Conservation (phyloP, 371 early-diverging fungal genomes). For the Saksenaea vasiformis region DNA sequence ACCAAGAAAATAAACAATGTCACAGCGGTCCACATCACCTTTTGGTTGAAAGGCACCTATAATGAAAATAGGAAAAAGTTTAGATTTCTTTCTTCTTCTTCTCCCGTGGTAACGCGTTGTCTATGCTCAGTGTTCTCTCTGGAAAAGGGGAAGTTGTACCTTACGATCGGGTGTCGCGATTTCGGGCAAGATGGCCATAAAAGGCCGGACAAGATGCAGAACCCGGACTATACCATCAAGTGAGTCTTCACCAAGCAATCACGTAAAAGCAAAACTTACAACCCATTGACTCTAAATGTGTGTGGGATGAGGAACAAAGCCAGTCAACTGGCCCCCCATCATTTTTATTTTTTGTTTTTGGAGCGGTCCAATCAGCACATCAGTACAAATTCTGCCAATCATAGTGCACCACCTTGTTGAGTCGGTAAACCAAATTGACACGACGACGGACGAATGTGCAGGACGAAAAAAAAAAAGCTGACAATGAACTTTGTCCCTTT, state of each 20-base stretch:
- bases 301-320: constrained; percentile 7
- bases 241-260: background rate
- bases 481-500: no score
- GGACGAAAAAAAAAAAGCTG: no score
- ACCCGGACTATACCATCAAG: constrained; percentile 77
- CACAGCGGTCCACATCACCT: constrained; percentile 98
- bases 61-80: background rate
- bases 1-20: constrained; percentile 98
- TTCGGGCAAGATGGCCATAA: constrained; percentile 98
- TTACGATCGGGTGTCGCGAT: constrained; percentile 96
- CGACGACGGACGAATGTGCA: background rate
- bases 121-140: background rate
- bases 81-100: constrained; percentile 7
- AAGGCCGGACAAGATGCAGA: constrained; percentile 97
- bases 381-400: constrained; percentile 4
- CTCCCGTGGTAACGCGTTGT: background rate
- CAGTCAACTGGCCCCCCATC: background rate
- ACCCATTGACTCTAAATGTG: background rate
- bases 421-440: background rate
- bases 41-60: constrained; percentile 96
- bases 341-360: constrained; percentile 1
- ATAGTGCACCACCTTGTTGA: background rate
- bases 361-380: background rate
- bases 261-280: background rate
- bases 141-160: constrained; percentile 58